These are phyloP conservation scores for Podochytrium sp. DNA, from an alignment of 192 early-diverging fungal genomes.

Conservation along the genomic window DNA sequence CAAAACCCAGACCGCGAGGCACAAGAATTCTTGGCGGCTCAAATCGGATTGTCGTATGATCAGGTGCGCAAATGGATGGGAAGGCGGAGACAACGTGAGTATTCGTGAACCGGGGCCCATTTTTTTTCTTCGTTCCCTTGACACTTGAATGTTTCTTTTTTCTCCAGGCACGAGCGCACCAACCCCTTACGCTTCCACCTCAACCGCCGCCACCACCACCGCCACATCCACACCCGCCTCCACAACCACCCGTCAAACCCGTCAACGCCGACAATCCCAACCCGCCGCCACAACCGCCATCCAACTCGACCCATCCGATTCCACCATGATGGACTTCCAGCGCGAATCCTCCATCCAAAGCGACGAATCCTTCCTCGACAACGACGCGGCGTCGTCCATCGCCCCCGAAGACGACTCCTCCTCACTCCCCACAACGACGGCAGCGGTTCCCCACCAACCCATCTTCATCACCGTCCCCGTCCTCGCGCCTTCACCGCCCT, in stretches of 20 bases:
- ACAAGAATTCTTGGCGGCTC: neutral
- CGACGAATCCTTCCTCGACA: neutral
- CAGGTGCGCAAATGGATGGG: neutral
- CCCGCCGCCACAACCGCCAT: too few species aligned
- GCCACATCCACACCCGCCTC: too few species aligned
- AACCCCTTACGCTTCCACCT: neutral
- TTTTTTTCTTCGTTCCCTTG: neutral
- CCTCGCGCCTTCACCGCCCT: neutral
- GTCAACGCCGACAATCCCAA: too few species aligned
- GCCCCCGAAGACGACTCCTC: neutral
- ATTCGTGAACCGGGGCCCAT: neutral
- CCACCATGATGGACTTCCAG: too few species aligned
- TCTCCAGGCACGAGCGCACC: neutral
- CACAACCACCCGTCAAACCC: too few species aligned
- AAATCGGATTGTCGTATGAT: slow-evolving; percentile 16
- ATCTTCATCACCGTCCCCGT: neutral
- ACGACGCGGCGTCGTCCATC: neutral
- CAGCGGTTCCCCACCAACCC: neutral
- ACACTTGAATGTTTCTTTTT: neutral
- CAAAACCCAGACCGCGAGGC: slow-evolving; percentile 7
- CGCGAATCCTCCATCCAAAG: too few species aligned
- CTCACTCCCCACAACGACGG: neutral
- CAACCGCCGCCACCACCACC: neutral
- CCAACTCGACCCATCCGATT: too few species aligned
- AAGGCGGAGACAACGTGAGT: neutral